Conservation (phyloP, 306 rosid species). For the Pueraria montana region DNA sequence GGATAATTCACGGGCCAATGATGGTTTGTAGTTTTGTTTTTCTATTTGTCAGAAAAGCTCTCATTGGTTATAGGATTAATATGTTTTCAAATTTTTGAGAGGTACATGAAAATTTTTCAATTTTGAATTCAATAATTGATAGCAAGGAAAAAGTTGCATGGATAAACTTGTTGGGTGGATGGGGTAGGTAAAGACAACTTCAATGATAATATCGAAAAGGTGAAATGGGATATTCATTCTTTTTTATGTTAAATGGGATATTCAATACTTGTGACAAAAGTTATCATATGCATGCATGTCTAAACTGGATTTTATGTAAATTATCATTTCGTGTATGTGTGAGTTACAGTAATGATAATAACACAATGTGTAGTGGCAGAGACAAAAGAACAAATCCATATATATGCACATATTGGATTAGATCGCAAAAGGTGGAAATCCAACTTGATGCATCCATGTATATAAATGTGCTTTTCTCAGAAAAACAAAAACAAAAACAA, state of each 20-base stretch:
- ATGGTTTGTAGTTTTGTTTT: background rate
- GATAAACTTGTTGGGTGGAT: constrained; percentile 42
- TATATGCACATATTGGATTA: background rate
- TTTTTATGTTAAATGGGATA: constrained; percentile 1
- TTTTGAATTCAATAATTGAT: constrained; percentile 36
- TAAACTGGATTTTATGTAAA: constrained; percentile 13
- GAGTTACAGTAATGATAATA: constrained; percentile 13
- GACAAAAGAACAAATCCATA: background rate
- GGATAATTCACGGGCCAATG: constrained; percentile 10
- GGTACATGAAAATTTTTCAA: background rate
- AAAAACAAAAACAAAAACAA: background rate
- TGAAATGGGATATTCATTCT: constrained; percentile 24
- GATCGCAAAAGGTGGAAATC: constrained; percentile 5
- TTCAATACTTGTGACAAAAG: constrained; percentile 8
- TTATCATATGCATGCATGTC: constrained; percentile 39
- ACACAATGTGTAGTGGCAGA: background rate
- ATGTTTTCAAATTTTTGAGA: background rate
- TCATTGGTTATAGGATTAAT: background rate
- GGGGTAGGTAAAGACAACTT: constrained; percentile 33
- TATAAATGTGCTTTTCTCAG: background rate
- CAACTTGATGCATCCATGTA: constrained; percentile 9
- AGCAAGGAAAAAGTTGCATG: constrained; percentile 40
- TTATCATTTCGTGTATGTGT: background rate
- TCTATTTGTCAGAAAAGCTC: constrained; percentile 1
- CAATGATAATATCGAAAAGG: constrained; percentile 33